phyloP scores from a whole-genome alignment of 148 eudicot genomes.

The Polygonum aviculare region DNA sequence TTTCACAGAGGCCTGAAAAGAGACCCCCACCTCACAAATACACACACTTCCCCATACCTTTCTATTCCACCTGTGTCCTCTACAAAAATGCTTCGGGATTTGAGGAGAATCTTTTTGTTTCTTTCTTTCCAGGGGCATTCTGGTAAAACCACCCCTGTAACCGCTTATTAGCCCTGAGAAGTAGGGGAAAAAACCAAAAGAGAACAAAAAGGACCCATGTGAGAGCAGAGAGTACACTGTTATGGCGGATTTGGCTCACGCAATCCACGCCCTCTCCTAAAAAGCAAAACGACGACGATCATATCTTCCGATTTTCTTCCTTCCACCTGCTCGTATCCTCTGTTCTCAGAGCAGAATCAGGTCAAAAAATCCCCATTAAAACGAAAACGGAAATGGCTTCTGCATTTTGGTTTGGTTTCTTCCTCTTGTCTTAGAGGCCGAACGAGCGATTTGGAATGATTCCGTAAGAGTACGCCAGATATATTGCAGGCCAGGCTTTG shows the following conservation, averaged over 20 bases:
- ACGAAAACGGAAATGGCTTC: neutral
- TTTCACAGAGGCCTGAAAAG: neutral
- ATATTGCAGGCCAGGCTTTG: neutral
- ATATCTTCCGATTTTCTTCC: neutral
- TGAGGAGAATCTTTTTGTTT: neutral
- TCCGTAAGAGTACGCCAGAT: neutral
- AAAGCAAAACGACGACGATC: conserved; percentile 4
- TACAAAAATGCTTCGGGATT: neutral
- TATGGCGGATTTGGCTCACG: neutral
- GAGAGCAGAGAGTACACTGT: neutral
- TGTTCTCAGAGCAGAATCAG: neutral
- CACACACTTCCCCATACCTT: neutral
- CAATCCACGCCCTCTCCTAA: conserved; percentile 1
- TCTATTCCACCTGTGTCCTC: conserved; percentile 2
- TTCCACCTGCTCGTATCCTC: neutral
- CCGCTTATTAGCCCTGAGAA: neutral
- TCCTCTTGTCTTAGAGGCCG: no score
- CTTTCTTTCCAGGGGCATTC: neutral
- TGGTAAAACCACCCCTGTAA: neutral
- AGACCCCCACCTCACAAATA: neutral
- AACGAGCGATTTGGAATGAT: neutral
- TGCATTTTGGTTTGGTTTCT: neutral
- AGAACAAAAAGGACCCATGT: neutral
- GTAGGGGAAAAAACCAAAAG: neutral
- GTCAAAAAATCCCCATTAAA: neutral